phyloP scores from a whole-genome alignment of 2,329 filamentous ascomycete species.

The Nemania bipapillata region DNA sequence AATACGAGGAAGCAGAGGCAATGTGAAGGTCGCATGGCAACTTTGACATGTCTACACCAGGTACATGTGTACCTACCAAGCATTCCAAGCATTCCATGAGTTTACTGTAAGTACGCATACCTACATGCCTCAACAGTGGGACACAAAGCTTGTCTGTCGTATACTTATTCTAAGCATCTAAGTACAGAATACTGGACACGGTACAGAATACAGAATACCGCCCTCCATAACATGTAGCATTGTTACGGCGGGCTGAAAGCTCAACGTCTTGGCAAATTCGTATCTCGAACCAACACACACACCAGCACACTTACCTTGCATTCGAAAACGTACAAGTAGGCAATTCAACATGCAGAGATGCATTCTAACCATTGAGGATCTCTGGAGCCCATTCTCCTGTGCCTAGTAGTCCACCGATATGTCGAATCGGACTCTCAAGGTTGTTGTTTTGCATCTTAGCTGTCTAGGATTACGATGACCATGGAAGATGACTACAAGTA shows the following conservation, averaged over 20 bases:
- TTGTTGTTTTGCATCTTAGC: conserved; percentile 9
- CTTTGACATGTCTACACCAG: conserved; percentile 18
- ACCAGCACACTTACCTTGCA: not conserved
- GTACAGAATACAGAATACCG: no score
- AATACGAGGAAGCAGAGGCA: conserved; percentile 37
- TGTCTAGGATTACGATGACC: conserved; percentile 22
- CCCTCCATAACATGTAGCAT: not conserved
- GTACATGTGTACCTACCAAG: not conserved
- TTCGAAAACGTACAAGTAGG: not conserved
- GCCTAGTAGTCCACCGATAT: conserved; percentile 15
- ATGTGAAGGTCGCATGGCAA: conserved; percentile 28
- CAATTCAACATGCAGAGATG: not conserved
- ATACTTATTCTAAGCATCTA: not conserved
- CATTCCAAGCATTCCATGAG: no score
- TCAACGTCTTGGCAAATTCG: conserved; percentile 3
- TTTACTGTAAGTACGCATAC: conserved; percentile 11
- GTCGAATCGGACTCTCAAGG: conserved; percentile 24
- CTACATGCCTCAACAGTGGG: conserved; percentile 2
- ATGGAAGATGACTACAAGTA: conserved; percentile 11
- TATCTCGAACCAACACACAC: not conserved
- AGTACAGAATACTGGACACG: not conserved
- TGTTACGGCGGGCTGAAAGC: not conserved
- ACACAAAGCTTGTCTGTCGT: conserved; percentile 20
- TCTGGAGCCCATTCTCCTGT: conserved; percentile 4
- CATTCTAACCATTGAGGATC: not conserved